Percentiles rank a stretch among this genome's conserved stretches.
Conservation (phyloP, 306 rosid genomes). For the Quercus alba region DNA sequence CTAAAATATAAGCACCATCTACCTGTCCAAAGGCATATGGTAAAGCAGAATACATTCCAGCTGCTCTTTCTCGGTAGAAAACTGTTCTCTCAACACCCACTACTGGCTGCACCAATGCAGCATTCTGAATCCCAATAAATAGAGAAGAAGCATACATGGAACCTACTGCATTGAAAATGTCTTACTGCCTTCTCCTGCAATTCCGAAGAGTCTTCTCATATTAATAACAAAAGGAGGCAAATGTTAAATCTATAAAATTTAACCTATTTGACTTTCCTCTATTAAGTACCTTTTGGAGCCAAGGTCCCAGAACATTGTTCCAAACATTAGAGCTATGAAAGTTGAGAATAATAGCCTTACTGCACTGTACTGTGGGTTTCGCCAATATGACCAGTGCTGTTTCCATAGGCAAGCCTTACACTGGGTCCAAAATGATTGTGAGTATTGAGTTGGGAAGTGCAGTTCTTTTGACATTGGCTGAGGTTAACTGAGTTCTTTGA, state of each 20-base stretch:
- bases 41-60: slow-evolving; percentile 23
- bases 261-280: no score
- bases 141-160: slow-evolving; percentile 73
- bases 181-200: slow-evolving; percentile 60
- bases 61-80: slow-evolving; percentile 81
- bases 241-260: no score
- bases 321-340: no score
- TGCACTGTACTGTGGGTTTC: no score
- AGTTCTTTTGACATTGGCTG: not conserved
- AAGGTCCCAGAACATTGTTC: no score
- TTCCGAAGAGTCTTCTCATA: not conserved
- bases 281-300: no score
- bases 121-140: slow-evolving; percentile 70
- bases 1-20: not conserved
- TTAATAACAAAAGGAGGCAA: no score
- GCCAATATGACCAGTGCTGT: no score
- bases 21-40: slow-evolving; percentile 86
- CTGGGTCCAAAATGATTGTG: no score
- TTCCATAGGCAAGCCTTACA: no score
- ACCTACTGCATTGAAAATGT: slow-evolving; percentile 77
- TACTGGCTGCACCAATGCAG: slow-evolving; percentile 67
- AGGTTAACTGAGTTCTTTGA: slow-evolving; percentile 59
- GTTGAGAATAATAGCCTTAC: no score
- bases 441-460: no score
- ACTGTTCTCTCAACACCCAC: slow-evolving; percentile 84